Evolutionary conservation across 202 grass and related monocot genomes (phyloP).

Genomic region (Eragrostis tef): DNA sequence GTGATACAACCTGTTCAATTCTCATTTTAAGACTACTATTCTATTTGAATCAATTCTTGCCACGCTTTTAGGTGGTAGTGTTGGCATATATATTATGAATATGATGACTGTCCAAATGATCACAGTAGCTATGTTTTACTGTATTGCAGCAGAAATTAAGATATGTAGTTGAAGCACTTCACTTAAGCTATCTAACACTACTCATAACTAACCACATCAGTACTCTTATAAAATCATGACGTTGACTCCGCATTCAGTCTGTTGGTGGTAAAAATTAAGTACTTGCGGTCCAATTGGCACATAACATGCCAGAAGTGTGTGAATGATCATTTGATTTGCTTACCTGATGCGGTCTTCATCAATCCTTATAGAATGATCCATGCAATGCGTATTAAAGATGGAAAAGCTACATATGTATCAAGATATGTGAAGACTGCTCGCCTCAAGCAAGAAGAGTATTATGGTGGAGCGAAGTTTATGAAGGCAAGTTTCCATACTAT

Average conservation of each 20-base stretch:
- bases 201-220: neutral
- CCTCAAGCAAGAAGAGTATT: constrained; percentile 93
- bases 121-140: neutral
- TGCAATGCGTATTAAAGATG: constrained; percentile 88
- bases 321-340: neutral
- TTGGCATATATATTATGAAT: neutral
- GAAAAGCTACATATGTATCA: constrained; percentile 91
- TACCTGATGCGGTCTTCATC: constrained; percentile 20
- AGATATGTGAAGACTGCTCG: constrained; percentile 90
- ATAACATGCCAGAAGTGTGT: neutral
- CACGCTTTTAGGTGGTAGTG: neutral
- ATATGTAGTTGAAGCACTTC: neutral
- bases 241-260: neutral
- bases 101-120: neutral
- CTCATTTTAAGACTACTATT: neutral
- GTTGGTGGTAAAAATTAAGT: neutral
- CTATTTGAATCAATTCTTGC: constrained; percentile 8
- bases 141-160: neutral
- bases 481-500: constrained; percentile 54
- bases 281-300: neutral
- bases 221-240: neutral
- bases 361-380: constrained; percentile 86
- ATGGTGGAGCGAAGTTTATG: constrained; percentile 89
- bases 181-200: neutral
- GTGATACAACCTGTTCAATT: constrained; percentile 6